Percentiles rank a stretch among this genome's conserved stretches.
phyloP scores from a whole-genome alignment of 2,329 filamentous ascomycete genomes.

The Penicillium occitanis region DNA sequence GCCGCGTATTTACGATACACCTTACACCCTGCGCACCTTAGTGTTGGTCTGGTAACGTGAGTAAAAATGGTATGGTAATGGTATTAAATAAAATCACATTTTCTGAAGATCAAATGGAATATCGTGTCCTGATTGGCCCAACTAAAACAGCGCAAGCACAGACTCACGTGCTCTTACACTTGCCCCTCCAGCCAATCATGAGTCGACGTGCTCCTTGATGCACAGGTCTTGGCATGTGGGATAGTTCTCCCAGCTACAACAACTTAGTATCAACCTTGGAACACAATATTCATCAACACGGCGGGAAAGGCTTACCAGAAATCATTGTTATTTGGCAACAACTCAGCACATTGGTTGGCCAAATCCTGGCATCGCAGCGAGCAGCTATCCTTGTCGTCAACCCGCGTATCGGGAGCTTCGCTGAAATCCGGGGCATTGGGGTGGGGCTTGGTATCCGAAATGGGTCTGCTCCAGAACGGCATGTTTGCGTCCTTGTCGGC shows the following conservation, averaged over 20 bases:
- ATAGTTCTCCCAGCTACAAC: conserved; percentile 12
- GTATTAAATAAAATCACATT: neutral
- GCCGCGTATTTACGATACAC: neutral
- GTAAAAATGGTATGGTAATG: neutral
- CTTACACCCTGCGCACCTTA: neutral
- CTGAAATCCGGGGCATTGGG: conserved; percentile 13
- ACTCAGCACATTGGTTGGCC: conserved; percentile 13
- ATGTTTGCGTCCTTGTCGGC: neutral
- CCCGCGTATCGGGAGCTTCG: neutral
- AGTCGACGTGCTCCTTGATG: conserved; percentile 16
- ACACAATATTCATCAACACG: neutral
- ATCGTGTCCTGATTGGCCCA: conserved; percentile 3
- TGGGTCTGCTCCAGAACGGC: conserved; percentile 17
- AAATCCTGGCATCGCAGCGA: conserved; percentile 17
- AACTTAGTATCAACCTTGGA: neutral
- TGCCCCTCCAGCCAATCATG: conserved; percentile 6
- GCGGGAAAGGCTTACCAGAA: conserved; percentile 13
- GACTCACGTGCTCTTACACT: conserved; percentile 6
- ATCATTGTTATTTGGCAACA: conserved; percentile 17
- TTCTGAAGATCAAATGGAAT: neutral
- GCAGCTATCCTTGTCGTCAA: conserved; percentile 18
- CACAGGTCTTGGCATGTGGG: conserved; percentile 20
- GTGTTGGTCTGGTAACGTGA: neutral
- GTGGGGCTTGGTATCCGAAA: neutral
- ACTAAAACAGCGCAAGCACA: neutral